These are phyloP conservation scores for Arabidopsis hybrid DNA, from an alignment of 441 rosid genomes.

Conservation along the genomic window DNA sequence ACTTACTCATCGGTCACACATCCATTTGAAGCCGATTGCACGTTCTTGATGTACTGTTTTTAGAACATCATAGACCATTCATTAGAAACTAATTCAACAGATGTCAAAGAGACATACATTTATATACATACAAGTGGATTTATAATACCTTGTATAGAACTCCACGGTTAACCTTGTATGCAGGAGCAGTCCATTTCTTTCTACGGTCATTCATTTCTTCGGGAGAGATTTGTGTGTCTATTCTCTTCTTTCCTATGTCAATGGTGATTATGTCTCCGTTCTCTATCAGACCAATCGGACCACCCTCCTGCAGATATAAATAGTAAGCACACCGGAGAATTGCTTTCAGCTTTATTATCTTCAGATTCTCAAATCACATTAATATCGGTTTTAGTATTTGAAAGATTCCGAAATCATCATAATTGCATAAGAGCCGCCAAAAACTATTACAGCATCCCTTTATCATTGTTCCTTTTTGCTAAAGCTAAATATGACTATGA, in stretches of 20 bases:
- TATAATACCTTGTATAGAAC: constrained; percentile 72
- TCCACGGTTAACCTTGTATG: constrained; percentile 73
- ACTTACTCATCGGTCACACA: constrained; percentile 91
- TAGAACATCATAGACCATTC: not conserved
- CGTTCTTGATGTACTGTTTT: constrained; percentile 91
- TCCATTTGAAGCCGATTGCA: constrained; percentile 83
- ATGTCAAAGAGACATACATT: not conserved
- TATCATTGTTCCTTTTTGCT: constrained; percentile 2
- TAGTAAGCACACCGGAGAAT: not conserved
- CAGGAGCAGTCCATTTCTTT: constrained; percentile 79
- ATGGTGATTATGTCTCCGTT: constrained; percentile 78
- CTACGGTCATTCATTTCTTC: constrained; percentile 75
- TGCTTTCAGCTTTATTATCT: constrained; percentile 14
- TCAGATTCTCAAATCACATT: constrained; percentile 7
- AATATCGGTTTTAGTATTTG: not conserved
- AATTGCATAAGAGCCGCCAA: not conserved
- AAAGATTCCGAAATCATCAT: constrained; percentile 7
- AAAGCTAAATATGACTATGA: not conserved
- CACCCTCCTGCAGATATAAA: constrained; percentile 74
- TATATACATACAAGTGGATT: not conserved
- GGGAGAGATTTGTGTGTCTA: constrained; percentile 69
- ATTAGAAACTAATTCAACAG: constrained; percentile 11
- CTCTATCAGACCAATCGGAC: constrained; percentile 85
- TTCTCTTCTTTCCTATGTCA: constrained; percentile 72
- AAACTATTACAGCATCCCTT: not conserved